A percentile compares a stretch with the other conserved stretches of the same genome.
These are phyloP conservation scores for Claviceps africana DNA, from an alignment of 2,329 filamentous ascomycete genomes.

Conservation along the genomic window DNA sequence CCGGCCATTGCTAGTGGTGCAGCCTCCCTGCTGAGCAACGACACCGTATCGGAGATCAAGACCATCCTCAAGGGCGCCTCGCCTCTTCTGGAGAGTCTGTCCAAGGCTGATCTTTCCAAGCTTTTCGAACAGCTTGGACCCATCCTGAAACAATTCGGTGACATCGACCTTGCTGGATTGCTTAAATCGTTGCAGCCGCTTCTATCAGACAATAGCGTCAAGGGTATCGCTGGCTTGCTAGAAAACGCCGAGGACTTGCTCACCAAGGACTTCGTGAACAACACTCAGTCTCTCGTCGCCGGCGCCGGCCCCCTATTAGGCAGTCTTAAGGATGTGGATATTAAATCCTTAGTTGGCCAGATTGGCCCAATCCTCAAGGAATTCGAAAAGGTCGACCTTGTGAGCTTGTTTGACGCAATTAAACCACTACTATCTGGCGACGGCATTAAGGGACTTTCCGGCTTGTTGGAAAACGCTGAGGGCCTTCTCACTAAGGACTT, in stretches of 20 bases:
- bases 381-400: slow-evolving; percentile 1
- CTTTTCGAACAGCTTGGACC: slow-evolving; percentile 4
- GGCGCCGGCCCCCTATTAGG: slow-evolving; percentile 19
- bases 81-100: slow-evolving; percentile 4
- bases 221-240: slow-evolving; percentile 8
- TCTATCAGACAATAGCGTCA: slow-evolving; percentile 9
- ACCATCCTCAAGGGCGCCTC: slow-evolving; percentile 2
- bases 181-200: slow-evolving; percentile 8
- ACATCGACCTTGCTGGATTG: slow-evolving; percentile 3
- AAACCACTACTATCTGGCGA: slow-evolving; percentile 11
- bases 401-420: slow-evolving; percentile 1
- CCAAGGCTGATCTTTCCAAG: slow-evolving; percentile 5
- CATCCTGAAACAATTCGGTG: slow-evolving; percentile 2
- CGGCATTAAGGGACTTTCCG: slow-evolving; percentile 11
- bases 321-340: slow-evolving; percentile 18
- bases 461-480: slow-evolving; percentile 19
- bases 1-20: slow-evolving; percentile 1
- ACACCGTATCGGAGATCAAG: slow-evolving; percentile 2
- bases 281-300: slow-evolving; percentile 5
- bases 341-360: slow-evolving; percentile 8
- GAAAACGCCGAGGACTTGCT: slow-evolving; percentile 2
- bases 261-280: slow-evolving; percentile 11
- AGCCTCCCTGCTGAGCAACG: slow-evolving; percentile 1
- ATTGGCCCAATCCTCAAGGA: slow-evolving; percentile 17
- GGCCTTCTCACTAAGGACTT: slow-evolving; percentile 17